Base-by-base conservation (phyloP, 441 rosid genomes). In the Pelargonium cotyledonis region DNA sequence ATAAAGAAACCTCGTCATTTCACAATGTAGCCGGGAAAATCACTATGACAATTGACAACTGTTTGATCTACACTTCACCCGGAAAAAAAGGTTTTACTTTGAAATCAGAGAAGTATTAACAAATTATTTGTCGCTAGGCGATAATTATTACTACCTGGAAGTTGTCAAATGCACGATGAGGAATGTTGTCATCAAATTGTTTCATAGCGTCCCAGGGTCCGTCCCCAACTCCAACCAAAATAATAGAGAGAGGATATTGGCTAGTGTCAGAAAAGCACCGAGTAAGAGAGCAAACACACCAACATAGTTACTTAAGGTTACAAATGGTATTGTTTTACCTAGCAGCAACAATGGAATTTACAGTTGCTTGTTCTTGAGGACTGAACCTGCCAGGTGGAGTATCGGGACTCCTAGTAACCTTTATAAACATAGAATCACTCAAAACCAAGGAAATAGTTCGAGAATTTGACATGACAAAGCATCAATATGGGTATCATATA, bases 171-270 rank as follows among this genome's bases (percentile, higher is more conserved):
- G 82, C 84, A 0, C 99, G 96, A 4, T 85, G 88, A 63, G 95
- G 96, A 75, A 91, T 88, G 61, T 86, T 87, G 80, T 94, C 98
- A 73, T 94, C 98, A 65, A 94, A 94, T 29, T 85, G 86, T 72
- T 87, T 70, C 97, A 94, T 86, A 12, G 95, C 81, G 69, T 94
- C 89, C 98, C 98, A 94, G 6, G 98, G 98, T 68, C 98, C 98
- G 79, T 91, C 98, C 70, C 98, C 98, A 31, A 93, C 95, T 60
- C 98, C 98, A 75, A 94, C 85, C 79, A 94, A 78, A 77, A 94
- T 78, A 9, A 94, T 94, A 14, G 98, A 94, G 72, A 94, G 85
- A 58, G 98, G 93, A 73, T 82, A 87, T 10, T 80, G 85, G 78
- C 97, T 93, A 84, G 65, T 74, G 40, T 8, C 63, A 38, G 29